Evolutionary conservation across 306 rosid genomes (phyloP).

Genomic region (Rosa chinensis): DNA sequence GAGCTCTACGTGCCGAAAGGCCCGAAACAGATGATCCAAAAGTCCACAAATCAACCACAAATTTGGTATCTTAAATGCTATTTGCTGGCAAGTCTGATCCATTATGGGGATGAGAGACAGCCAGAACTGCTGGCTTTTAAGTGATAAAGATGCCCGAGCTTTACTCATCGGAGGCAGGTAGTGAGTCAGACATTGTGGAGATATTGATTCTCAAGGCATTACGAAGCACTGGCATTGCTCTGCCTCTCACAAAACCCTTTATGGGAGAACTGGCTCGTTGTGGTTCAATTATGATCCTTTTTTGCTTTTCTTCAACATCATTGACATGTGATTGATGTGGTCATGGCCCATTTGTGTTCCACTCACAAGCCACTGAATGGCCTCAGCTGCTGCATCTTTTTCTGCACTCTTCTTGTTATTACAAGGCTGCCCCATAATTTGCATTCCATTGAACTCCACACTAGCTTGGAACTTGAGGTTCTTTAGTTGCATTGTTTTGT

Average conservation of each 20-base stretch:
- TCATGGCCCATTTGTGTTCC: conserved; percentile 55
- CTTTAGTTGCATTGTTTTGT: conserved; percentile 69
- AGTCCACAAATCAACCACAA: not conserved
- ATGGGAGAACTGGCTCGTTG: not conserved
- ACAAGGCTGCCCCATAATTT: conserved; percentile 81
- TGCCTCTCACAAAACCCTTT: conserved; percentile 5
- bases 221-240: not conserved
- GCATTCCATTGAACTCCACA: conserved; percentile 78
- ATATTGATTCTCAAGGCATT: conserved; percentile 3
- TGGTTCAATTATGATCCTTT: conserved; percentile 51
- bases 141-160: not conserved
- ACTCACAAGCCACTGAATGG: conserved; percentile 84
- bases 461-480: conserved; percentile 63
- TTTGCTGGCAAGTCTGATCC: conserved; percentile 10
- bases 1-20: not conserved
- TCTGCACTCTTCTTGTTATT: conserved; percentile 89
- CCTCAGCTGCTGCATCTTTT: conserved; percentile 96
- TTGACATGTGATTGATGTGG: conserved; percentile 63
- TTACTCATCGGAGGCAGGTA: not conserved
- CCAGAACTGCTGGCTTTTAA: not conserved
- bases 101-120: not conserved
- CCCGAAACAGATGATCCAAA: not conserved
- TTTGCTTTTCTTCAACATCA: conserved; percentile 80
- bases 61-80: conserved; percentile 9
- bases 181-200: not conserved